Conservation (phyloP, 2,329 filamentous ascomycete species). For the Stachybotrys echinatus region DNA sequence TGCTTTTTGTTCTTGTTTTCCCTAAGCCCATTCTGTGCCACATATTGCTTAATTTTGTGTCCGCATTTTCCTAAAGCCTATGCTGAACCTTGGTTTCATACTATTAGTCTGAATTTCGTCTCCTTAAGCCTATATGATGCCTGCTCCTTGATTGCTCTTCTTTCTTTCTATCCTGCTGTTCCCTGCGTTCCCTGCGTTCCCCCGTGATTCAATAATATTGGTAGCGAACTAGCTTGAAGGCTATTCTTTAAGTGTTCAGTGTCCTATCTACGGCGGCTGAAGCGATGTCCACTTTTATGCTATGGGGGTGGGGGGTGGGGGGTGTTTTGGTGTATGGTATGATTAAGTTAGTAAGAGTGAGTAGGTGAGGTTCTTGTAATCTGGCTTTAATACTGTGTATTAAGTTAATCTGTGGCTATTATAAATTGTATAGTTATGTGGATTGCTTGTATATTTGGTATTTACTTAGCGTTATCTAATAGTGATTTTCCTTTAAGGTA, state of each 20-base stretch:
- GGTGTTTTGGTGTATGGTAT: neutral
- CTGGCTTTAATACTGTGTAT: conserved; percentile 1
- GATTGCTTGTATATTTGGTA: conserved; percentile 20
- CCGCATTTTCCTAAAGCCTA: neutral
- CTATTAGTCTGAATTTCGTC: neutral
- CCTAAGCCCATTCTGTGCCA: neutral
- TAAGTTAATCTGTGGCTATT: conserved; percentile 18
- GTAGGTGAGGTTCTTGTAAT: neutral
- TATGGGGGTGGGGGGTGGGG: no score
- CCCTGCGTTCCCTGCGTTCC: neutral
- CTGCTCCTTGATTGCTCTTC: neutral
- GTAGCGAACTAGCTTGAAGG: conserved; percentile 9
- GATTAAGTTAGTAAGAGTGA: neutral
- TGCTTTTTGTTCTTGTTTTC: neutral
- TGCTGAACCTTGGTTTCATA: neutral
- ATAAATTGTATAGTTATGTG: conserved; percentile 21
- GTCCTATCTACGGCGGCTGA: conserved; percentile 11
- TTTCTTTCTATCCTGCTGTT: neutral
- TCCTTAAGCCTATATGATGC: neutral
- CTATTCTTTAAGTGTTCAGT: conserved; percentile 11
- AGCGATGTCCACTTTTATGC: conserved; percentile 3
- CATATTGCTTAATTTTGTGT: neutral
- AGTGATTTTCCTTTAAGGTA: conserved; percentile 14
- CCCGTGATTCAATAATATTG: conserved; percentile 1
- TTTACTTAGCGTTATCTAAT: conserved; percentile 16